Base-by-base conservation (phyloP, 208 protist species). In the Acanthamoeba lenticulata region DNA sequence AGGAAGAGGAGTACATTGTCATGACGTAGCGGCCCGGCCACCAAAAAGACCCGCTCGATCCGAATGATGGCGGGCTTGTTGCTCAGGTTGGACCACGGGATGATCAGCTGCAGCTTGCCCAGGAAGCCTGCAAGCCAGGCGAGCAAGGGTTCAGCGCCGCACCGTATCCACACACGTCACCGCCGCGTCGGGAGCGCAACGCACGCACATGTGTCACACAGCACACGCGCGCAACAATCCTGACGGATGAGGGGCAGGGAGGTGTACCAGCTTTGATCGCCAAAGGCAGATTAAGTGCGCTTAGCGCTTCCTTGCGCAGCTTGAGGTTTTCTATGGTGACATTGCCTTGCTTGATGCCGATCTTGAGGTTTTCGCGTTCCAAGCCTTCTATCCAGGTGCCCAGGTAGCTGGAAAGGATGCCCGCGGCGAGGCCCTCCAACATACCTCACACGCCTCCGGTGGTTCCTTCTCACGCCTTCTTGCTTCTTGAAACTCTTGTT, bases 81-180 rank as follows among this genome's bases (percentile, higher is more conserved):
- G 89, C 89, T 52, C 15, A 93, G 89, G 45, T 93, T 93, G 21
- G 34, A 52, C 89, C 89, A 93, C 24, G 89, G 89, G 44, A 93
- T 93, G 21, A 52, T 57, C 57, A 93, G 34, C 2, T 93, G 89
- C 44, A 93, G 62, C 65, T 79, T 72, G 13, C 57, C 89, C 89
- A 93, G 45, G 40, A 49, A 93, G 17, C 89, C 89, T 93, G 32
- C 17, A 2, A 27, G 21, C 15, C 7, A 81, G 4, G 21, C 11
- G 21, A 60, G 21, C 21, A 60, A 60, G 21, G 11, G 21, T 27
- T 27, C 21, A 60, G 21, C 21, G 21, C 52, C 52, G 21, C 52
- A 60, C 11, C 11, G 21, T 21, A 60, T 11, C 11, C 11, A 21
- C 15, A 60, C 11, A 60, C n/a, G n/a, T n/a, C n/a, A n/a, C n/a